A percentile compares a stretch with the other conserved stretches of the same genome.
Evolutionary conservation across 345 rosid species (phyloP).

Genomic region (Tarenaya hassleriana): DNA sequence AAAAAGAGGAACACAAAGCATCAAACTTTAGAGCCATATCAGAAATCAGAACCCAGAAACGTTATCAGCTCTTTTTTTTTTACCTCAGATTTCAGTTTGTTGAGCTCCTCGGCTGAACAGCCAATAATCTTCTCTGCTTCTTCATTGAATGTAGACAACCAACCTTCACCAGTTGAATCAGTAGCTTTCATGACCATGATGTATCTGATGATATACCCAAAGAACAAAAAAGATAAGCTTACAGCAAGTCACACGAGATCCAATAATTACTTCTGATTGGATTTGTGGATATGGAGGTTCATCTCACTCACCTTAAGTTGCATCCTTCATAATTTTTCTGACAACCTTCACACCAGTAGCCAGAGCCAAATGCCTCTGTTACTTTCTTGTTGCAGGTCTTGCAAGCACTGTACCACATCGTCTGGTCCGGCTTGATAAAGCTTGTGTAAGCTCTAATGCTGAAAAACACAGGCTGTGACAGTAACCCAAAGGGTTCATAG

Average conservation of each 20-base stretch:
- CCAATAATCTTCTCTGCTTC: slow-evolving; percentile 75
- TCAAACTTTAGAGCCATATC: background rate
- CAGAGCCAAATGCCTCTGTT: slow-evolving; percentile 76
- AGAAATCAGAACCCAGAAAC: background rate
- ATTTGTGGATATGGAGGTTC: background rate
- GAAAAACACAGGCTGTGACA: slow-evolving; percentile 70
- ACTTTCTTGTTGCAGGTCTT: slow-evolving; percentile 94
- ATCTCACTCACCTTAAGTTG: slow-evolving; percentile 50
- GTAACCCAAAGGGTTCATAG: slow-evolving; percentile 6
- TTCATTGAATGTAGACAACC: slow-evolving; percentile 70
- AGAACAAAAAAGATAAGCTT: too few species aligned
- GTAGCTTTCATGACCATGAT: slow-evolving; percentile 62
- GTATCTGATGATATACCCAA: slow-evolving; percentile 36
- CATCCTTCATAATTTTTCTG: slow-evolving; percentile 81
- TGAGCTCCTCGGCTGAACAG: slow-evolving; percentile 81
- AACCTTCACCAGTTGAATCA: slow-evolving; percentile 77
- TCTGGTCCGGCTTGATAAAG: slow-evolving; percentile 77
- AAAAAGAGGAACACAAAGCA: slow-evolving; percentile 2
- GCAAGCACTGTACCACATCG: slow-evolving; percentile 98
- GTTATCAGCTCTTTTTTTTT: background rate
- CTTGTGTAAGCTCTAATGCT: slow-evolving; percentile 61
- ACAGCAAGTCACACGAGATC: background rate
- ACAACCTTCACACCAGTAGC: slow-evolving; percentile 96
- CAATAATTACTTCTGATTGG: background rate
- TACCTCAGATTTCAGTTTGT: slow-evolving; percentile 63